A percentile compares a stretch with the other conserved stretches of the same genome.
These are phyloP conservation scores for Knoxdaviesia proteae DNA, from an alignment of 2,329 filamentous ascomycete genomes.

Conservation along the genomic window DNA sequence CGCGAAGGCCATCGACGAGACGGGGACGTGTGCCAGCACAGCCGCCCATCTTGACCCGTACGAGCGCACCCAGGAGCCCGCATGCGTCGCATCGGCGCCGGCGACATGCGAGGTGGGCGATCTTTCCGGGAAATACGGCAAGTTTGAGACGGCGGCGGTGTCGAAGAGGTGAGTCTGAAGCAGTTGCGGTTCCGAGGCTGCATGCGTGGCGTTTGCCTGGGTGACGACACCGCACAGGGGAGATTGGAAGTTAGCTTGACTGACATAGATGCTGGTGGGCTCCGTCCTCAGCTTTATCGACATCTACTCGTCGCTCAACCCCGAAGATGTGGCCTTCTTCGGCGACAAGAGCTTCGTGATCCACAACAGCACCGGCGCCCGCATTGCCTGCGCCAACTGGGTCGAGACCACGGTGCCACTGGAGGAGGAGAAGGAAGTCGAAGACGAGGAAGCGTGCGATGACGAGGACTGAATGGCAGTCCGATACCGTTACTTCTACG, in stretches of 20 bases:
- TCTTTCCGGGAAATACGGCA: slow-evolving; percentile 35
- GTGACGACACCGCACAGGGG: too few species aligned
- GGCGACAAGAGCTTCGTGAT: slow-evolving; percentile 23
- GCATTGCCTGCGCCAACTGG: slow-evolving; percentile 21
- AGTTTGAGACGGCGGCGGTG: slow-evolving; percentile 14
- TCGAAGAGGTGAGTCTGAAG: slow-evolving; percentile 7
- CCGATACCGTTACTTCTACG: too few species aligned
- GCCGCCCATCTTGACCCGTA: slow-evolving; percentile 36
- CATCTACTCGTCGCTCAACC: slow-evolving; percentile 17
- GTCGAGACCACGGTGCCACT: too few species aligned
- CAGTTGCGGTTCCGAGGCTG: background rate
- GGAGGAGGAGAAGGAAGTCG: too few species aligned
- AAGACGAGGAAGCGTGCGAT: too few species aligned
- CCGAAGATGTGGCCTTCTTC: slow-evolving; percentile 19
- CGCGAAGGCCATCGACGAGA: slow-evolving; percentile 23
- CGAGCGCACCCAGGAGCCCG: slow-evolving; percentile 22
- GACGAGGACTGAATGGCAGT: too few species aligned
- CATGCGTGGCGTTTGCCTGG: too few species aligned
- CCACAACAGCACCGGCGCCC: slow-evolving; percentile 17
- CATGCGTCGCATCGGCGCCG: slow-evolving; percentile 25
- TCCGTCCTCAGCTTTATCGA: slow-evolving; percentile 16
- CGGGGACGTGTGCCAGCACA: slow-evolving; percentile 34
- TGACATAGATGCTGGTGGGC: background rate
- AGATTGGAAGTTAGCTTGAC: background rate
- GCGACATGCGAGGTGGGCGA: slow-evolving; percentile 39